These are phyloP conservation scores for Neohortaea acidophila DNA, from an alignment of 495 filamentous ascomycete species.

Conservation along the genomic window DNA sequence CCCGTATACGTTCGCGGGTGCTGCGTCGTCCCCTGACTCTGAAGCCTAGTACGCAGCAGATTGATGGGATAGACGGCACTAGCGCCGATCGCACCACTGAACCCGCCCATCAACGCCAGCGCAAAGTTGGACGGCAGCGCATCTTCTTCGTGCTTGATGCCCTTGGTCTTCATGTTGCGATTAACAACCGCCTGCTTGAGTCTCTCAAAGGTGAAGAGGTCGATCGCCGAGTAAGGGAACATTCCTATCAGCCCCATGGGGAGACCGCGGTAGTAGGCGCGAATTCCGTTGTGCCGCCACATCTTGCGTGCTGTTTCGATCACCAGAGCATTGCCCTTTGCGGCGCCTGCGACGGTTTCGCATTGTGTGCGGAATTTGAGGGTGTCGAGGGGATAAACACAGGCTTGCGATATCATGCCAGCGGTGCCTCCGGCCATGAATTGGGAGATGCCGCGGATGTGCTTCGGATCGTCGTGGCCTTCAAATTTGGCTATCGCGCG, in stretches of 20 bases:
- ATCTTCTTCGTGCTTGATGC: slow-evolving; percentile 54
- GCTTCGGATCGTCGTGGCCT: slow-evolving; percentile 68
- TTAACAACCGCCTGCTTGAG: slow-evolving; percentile 59
- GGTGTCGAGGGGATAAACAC: slow-evolving; percentile 92
- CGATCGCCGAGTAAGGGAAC: slow-evolving; percentile 95
- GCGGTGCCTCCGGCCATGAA: slow-evolving; percentile 86
- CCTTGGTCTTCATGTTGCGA: slow-evolving; percentile 44
- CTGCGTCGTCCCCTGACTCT: slow-evolving; percentile 83
- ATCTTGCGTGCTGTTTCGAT: slow-evolving; percentile 68
- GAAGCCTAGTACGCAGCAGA: slow-evolving; percentile 79
- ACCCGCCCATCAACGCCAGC: slow-evolving; percentile 71
- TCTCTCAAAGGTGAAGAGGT: slow-evolving; percentile 87
- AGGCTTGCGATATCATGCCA: slow-evolving; percentile 87
- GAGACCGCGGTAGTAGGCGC: slow-evolving; percentile 78
- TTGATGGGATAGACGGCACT: slow-evolving; percentile 90
- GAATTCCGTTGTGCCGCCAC: slow-evolving; percentile 56
- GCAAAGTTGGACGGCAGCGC: slow-evolving; percentile 57
- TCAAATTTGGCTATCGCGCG: slow-evolving; percentile 71
- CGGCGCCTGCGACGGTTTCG: slow-evolving; percentile 72
- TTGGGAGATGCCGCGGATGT: slow-evolving; percentile 66
- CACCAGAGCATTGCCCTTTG: slow-evolving; percentile 72
- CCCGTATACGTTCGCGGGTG: slow-evolving; percentile 85
- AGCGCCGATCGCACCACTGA: slow-evolving; percentile 86
- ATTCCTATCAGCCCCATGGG: slow-evolving; percentile 86
- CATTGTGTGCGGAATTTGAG: slow-evolving; percentile 97